These are phyloP conservation scores for Aureobasidium sp. DNA, from an alignment of 2,329 filamentous ascomycete genomes.

Conservation along the genomic window DNA sequence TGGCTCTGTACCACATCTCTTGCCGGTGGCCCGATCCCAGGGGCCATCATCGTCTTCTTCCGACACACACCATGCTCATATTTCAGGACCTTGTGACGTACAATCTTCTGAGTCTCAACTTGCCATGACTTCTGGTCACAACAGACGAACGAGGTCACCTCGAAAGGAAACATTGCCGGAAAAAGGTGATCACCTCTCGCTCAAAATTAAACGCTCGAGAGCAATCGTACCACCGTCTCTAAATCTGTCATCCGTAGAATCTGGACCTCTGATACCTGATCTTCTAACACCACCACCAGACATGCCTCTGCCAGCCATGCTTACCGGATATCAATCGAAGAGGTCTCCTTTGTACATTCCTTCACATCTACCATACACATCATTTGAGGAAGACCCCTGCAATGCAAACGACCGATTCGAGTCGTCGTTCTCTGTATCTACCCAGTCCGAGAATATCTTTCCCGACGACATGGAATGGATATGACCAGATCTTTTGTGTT, in stretches of 20 bases:
- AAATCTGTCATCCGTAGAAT: neutral
- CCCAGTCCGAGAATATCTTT: neutral
- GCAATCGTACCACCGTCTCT: neutral
- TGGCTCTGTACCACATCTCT: neutral
- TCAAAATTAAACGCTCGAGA: neutral
- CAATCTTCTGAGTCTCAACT: neutral
- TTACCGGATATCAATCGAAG: neutral
- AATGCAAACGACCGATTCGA: too few relatives aligned
- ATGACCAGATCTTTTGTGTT: neutral
- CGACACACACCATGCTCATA: neutral
- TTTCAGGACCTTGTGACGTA: neutral
- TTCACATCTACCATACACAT: neutral
- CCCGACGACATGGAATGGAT: neutral
- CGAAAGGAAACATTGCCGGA: too few relatives aligned
- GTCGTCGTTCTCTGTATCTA: neutral
- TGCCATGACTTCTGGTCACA: neutral
- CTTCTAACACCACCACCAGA: constrained; percentile 1
- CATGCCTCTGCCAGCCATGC: neutral
- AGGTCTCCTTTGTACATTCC: neutral
- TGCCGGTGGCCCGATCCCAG: neutral
- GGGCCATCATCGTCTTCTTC: neutral
- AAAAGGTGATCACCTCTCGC: neutral
- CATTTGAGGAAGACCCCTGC: neutral
- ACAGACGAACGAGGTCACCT: neutral
- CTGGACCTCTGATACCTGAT: neutral